phyloP scores from a whole-genome alignment of 2,329 filamentous ascomycete species.

The Aaosphaeria pasadenensis region DNA sequence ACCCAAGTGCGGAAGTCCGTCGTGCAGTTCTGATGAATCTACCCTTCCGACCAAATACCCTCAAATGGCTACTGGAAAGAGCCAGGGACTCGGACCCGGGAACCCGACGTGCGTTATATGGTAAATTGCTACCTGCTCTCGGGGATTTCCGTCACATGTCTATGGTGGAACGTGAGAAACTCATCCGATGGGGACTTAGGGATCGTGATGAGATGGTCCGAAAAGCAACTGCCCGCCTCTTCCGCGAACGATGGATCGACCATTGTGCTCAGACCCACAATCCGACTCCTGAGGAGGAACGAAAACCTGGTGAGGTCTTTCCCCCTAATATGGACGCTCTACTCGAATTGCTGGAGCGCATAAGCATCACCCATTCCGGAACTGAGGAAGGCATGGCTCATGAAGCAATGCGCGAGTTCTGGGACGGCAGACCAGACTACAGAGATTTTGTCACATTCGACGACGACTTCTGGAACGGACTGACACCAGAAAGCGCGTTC shows the following conservation, averaged over 20 bases:
- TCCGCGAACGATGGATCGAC: constrained; percentile 96
- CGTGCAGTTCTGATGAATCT: constrained; percentile 85
- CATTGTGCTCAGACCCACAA: constrained; percentile 74
- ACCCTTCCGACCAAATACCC: constrained; percentile 76
- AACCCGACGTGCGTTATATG: constrained; percentile 83
- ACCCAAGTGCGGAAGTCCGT: constrained; percentile 89
- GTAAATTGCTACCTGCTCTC: constrained; percentile 78
- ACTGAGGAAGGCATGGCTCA: constrained; percentile 86
- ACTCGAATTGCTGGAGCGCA: constrained; percentile 86
- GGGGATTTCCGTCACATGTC: constrained; percentile 94
- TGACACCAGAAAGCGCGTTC: constrained; percentile 84
- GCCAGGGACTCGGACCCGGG: constrained; percentile 84
- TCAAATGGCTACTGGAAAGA: constrained; percentile 85
- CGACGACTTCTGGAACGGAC: constrained; percentile 74
- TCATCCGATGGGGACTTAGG: constrained; percentile 89
- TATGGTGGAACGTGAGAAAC: constrained; percentile 89
- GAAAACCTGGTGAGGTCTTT: constrained; percentile 43
- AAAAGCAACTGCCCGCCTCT: constrained; percentile 85
- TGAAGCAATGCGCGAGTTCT: constrained; percentile 94
- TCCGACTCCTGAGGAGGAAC: constrained; percentile 55
- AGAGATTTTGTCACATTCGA: constrained; percentile 69
- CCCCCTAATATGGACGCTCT: constrained; percentile 70
- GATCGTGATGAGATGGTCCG: constrained; percentile 93
- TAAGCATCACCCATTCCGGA: constrained; percentile 88
- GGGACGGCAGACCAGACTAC: constrained; percentile 86